Conservation (phyloP, 225 moss, liverwort and hornwort species). For the Physcomitrium patens region DNA sequence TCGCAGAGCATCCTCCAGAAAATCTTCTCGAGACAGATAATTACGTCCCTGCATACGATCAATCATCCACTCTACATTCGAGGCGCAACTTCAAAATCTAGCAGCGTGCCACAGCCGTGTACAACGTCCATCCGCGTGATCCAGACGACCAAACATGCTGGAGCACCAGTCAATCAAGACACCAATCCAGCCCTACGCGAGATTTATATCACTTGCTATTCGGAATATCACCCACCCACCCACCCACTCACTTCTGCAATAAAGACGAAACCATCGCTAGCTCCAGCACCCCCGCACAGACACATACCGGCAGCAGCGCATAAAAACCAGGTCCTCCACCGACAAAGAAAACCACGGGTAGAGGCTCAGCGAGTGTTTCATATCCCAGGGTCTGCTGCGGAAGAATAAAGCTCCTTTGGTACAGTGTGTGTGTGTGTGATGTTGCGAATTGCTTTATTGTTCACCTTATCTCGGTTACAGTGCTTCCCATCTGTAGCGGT, state of each 20-base stretch:
- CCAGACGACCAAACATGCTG: constrained; percentile 31
- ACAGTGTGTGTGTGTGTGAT: too few species aligned
- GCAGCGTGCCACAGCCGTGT: constrained; percentile 27
- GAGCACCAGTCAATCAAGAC: constrained; percentile 20
- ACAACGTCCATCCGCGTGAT: constrained; percentile 26
- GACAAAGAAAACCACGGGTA: constrained; percentile 25
- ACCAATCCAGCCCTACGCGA: not conserved
- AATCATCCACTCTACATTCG: constrained; percentile 21
- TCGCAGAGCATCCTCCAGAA: constrained; percentile 11
- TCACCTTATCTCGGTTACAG: too few species aligned
- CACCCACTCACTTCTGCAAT: constrained; percentile 32
- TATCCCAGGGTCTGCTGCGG: constrained; percentile 36
- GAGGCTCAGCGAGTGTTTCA: constrained; percentile 23
- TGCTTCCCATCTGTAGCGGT: too few species aligned
- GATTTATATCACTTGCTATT: constrained; percentile 9
- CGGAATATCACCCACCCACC: not conserved
- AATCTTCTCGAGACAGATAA: not conserved
- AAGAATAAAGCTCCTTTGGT: constrained; percentile 22
- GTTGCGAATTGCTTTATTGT: too few species aligned
- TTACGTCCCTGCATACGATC: constrained; percentile 14
- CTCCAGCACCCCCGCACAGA: not conserved
- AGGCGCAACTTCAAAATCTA: constrained; percentile 20
- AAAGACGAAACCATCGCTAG: constrained; percentile 22
- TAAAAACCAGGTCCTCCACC: constrained; percentile 26
- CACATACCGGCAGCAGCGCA: constrained; percentile 17